Evolutionary conservation across 495 filamentous ascomycete genomes (phyloP), one percentile per base, ranked within the genome.

Genomic region (Tetracladium marchalianum): DNA sequence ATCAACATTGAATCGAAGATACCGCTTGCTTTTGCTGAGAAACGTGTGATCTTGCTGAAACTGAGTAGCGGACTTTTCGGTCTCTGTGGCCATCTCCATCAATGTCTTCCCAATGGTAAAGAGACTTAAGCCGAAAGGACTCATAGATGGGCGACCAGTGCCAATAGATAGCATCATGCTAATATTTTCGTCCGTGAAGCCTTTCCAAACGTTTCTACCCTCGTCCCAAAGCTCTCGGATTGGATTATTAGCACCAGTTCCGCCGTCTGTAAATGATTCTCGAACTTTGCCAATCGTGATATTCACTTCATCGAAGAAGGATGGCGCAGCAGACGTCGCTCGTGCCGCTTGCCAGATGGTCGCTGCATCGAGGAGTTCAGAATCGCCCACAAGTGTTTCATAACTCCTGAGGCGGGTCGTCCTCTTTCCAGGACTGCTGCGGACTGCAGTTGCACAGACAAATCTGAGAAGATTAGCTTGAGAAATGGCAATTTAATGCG

Each of bases 261-360:
- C 63, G 7, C 66, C 65, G 44, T 73, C 68, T n/a, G 66, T 58
- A 48, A 69, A 73, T 31, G 56, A 31, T 47, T 59, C 47, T 6
- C 56, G 45, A 17, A 52, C 51, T 31, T 53, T 51, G 11, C 66
- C 65, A 40, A 75, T 64, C 2, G 50, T 35, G 13, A 75, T 62
- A n/a, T n/a, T n/a, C n/a, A n/a, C n/a, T 0, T 67, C 62, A 12
- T 70, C 64, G 57, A 75, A 76, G 51, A 75, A 71, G 19, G 66
- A 55, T 8, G 63, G 55, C 1, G 62, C 63, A 11, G 71, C 67
- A 11, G 68, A 70, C 6, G 64, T 68, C 1, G 71, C 71, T 18
- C 60, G 54, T 35, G 57, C 62, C 8, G 67, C 73, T 51, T 76
- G 58, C 68, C 68, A 77, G 8, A 75, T 68, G 41, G 54, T 66